Evolutionary conservation across 768 basidiomycete species (phyloP).

Genomic region (Sporobolomyces roseus): DNA sequence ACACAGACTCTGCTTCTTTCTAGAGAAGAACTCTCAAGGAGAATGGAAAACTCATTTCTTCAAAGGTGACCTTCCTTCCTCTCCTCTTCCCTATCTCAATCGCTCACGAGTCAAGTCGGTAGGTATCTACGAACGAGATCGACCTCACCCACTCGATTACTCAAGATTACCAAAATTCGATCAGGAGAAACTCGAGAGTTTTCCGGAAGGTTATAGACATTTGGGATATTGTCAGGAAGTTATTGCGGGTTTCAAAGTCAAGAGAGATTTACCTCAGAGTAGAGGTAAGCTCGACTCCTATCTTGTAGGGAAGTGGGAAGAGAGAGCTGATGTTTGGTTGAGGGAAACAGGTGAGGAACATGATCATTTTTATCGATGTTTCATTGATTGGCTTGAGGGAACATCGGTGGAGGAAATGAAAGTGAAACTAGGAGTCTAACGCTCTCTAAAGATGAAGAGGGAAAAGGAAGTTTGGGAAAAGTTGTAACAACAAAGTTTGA

Average conservation of each 20-base stretch:
- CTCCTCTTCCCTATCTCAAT: background rate
- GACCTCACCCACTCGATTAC: conserved; percentile 41
- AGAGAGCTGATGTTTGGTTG: too few species aligned
- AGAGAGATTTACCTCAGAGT: conserved; percentile 29
- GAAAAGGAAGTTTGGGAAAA: too few species aligned
- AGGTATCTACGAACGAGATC: conserved; percentile 38
- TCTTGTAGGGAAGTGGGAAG: too few species aligned
- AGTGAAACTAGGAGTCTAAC: conserved; percentile 38
- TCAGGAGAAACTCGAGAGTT: conserved; percentile 40
- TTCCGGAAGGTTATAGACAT: conserved; percentile 44
- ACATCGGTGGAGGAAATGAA: conserved; percentile 42
- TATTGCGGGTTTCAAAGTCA: conserved; percentile 29
- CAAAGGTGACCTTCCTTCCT: conserved; percentile 30
- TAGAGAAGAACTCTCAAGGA: conserved; percentile 41
- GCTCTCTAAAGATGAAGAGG: too few species aligned
- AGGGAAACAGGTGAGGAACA: conserved; percentile 37
- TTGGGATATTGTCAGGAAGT: conserved; percentile 43
- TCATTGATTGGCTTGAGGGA: conserved; percentile 42
- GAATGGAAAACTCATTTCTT: conserved; percentile 45
- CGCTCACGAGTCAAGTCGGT: background rate
- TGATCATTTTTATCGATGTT: conserved; percentile 41
- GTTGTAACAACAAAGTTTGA: too few species aligned
- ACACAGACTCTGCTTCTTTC: conserved; percentile 43
- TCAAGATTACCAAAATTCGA: conserved; percentile 40
- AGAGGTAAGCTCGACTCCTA: conserved; percentile 2